Base-by-base conservation (phyloP, 108 stramenopile genomes). In the Nitzschia sp. region DNA sequence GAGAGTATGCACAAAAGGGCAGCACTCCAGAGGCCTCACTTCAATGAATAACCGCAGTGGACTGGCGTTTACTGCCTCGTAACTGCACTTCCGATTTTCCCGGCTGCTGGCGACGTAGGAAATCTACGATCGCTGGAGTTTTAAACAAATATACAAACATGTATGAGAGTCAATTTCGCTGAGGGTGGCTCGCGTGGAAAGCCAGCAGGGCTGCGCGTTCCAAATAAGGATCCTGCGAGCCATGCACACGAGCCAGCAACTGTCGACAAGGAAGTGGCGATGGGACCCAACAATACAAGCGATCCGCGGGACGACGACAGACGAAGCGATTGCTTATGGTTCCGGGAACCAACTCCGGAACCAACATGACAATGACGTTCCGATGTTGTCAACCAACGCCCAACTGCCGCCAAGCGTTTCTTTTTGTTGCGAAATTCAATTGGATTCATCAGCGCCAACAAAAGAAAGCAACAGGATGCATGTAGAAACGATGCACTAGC, bases 1-100 rank as follows among this genome's bases (percentile, higher is more conserved):
- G 46, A 48, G 14, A 48, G n/a, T 48, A 48, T 62, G 61, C 43
- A 44, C 61, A 43, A 24, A 15, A 42, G 21, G 11, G 20, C 10
- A 20, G 61, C 17, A 12, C n/a, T 12, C 17, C 20, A 20, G 41
- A 14, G 38, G 57, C n/a, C 46, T 17, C 14, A 17, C 46, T 17
- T 48, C 46, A 40, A 58, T 58, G 57, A 34, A 44, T 62, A 62
- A 62, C 61, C 61, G 61, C 61, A 10, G 42, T 46, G 61, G 61
- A n/a, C 11, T 20, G 42, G 41, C 43, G 61, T 62, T 62, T 62
- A 62, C 42, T 19, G 43, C 43, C 19, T 14, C 8, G 57, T 62
- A 62, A 62, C 61, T 62, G 61, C 61, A 62, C 41, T 62, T 43
- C 61, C 61, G 37, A 62, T 58, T 39, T 22, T 34, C 15, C 26